Conservation (phyloP, 768 basidiomycete genomes). For the Tremella mesenterica region DNA sequence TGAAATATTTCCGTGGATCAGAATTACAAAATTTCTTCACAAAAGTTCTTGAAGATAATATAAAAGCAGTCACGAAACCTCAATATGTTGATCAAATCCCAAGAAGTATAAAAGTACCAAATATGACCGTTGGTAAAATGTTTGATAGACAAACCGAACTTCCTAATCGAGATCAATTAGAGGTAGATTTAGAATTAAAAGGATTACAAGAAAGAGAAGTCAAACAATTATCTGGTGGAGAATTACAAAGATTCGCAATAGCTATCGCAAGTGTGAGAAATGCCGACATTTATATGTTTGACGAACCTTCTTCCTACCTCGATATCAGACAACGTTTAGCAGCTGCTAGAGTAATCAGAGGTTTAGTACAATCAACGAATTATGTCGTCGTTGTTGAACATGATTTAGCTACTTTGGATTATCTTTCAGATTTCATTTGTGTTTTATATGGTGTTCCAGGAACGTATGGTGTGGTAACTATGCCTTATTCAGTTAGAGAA, state of each 20-base stretch:
- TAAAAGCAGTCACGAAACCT: conserved; percentile 97
- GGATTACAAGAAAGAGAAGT: conserved; percentile 79
- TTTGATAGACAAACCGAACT: conserved; percentile 77
- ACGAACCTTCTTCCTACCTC: conserved; percentile 96
- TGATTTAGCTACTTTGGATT: conserved; percentile 95
- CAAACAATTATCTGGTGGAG: conserved; percentile 82
- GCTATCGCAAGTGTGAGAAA: conserved; percentile 91
- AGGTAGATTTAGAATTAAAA: conserved; percentile 76
- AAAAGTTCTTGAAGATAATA: conserved; percentile 94
- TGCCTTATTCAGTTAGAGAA: conserved; percentile 97
- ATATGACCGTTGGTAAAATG: conserved; percentile 79
- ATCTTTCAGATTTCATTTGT: conserved; percentile 96
- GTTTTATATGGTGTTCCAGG: conserved; percentile 74
- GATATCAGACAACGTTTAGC: conserved; percentile 91
- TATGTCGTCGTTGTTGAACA: conserved; percentile 98
- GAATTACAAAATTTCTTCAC: conserved; percentile 99
- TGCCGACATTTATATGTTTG: conserved; percentile 63
- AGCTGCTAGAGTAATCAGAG: conserved; percentile 90
- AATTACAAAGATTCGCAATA: conserved; percentile 95
- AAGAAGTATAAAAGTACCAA: conserved; percentile 76
- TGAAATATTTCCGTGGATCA: conserved; percentile 96
- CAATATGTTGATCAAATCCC: conserved; percentile 99
- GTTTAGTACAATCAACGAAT: conserved; percentile 67
- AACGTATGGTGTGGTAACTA: conserved; percentile 72
- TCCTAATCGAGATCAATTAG: conserved; percentile 70